Evolutionary conservation across 495 filamentous ascomycete species (phyloP).

Genomic region (Lichenothelia convexa): DNA sequence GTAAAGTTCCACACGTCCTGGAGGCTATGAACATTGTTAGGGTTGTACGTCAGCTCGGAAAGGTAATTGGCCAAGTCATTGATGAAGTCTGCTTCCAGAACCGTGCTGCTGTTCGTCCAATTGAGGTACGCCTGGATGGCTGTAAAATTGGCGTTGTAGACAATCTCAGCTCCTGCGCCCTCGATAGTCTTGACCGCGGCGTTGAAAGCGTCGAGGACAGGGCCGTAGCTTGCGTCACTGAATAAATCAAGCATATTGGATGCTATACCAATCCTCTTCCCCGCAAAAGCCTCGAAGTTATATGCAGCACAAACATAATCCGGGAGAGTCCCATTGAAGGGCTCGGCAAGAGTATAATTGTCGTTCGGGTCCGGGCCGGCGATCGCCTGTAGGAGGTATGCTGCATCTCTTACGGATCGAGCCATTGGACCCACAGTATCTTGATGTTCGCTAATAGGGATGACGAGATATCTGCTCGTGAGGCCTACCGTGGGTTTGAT

Average conservation of each 20-base stretch:
- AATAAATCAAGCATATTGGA: conserved; percentile 26
- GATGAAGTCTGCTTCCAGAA: conserved; percentile 23
- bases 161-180: conserved; percentile 31
- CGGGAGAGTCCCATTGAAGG: conserved; percentile 23
- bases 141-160: conserved; percentile 36
- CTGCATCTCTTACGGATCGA: conserved; percentile 45
- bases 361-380: conserved; percentile 32
- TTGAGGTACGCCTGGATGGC: conserved; percentile 18
- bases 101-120: conserved; percentile 10
- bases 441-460: conserved; percentile 42
- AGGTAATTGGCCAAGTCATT: conserved; percentile 18
- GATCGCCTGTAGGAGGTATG: conserved; percentile 44
- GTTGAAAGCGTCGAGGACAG: conserved; percentile 28
- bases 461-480: conserved; percentile 40
- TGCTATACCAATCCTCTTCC: conserved; percentile 34
- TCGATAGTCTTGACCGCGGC: conserved; percentile 23
- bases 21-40: conserved; percentile 19
- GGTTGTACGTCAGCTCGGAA: conserved; percentile 23
- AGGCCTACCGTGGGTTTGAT: conserved; percentile 55
- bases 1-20: conserved; percentile 27
- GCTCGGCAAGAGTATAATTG: conserved; percentile 37
- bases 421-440: conserved; percentile 52
- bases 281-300: conserved; percentile 26
- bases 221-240: conserved; percentile 7
- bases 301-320: conserved; percentile 36